A percentile compares a stretch with the other conserved stretches of the same genome.
Evolutionary conservation across 768 basidiomycete species (phyloP).

Genomic region (Filobasidium floriforme): DNA sequence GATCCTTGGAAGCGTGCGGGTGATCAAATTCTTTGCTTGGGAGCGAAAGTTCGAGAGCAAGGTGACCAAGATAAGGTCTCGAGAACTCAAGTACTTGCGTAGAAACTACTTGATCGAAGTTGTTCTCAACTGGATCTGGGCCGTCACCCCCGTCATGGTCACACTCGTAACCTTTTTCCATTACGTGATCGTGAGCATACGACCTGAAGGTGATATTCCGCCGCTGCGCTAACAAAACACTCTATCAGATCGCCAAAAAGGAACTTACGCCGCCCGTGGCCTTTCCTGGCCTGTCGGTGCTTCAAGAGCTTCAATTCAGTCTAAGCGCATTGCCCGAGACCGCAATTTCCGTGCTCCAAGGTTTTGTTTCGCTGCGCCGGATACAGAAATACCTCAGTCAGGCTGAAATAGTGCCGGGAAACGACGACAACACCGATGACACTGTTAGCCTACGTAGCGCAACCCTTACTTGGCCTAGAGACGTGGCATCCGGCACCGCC

Average conservation of each 20-base stretch:
- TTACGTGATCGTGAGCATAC: slow-evolving; percentile 68
- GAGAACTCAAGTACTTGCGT: slow-evolving; percentile 74
- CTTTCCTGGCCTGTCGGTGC: slow-evolving; percentile 65
- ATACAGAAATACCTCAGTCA: slow-evolving; percentile 81
- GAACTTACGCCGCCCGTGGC: slow-evolving; percentile 73
- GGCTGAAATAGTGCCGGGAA: slow-evolving; percentile 64
- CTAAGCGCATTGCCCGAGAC: slow-evolving; percentile 68
- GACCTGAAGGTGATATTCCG: too few relatives aligned
- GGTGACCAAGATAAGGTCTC: slow-evolving; percentile 64
- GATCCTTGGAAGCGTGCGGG: slow-evolving; percentile 75
- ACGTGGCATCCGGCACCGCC: slow-evolving; percentile 50
- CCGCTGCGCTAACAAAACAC: too few relatives aligned
- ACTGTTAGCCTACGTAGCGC: slow-evolving; percentile 71
- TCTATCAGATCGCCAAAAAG: slow-evolving; percentile 60
- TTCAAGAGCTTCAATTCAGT: slow-evolving; percentile 75
- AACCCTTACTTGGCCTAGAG: slow-evolving; percentile 84
- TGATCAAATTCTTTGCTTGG: slow-evolving; percentile 97
- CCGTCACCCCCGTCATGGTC: slow-evolving; percentile 51
- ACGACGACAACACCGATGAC: slow-evolving; percentile 48
- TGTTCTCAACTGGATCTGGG: slow-evolving; percentile 56
- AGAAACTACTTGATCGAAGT: slow-evolving; percentile 79
- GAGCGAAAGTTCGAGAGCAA: slow-evolving; percentile 78
- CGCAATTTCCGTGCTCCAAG: slow-evolving; percentile 81
- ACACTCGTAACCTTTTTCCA: slow-evolving; percentile 55
- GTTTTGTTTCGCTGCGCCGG: slow-evolving; percentile 74